Percentiles rank a stretch among this genome's conserved stretches.
These are phyloP conservation scores for Parastagonospora nodorum DNA, from an alignment of 2,329 filamentous ascomycete species.

Conservation along the genomic window DNA sequence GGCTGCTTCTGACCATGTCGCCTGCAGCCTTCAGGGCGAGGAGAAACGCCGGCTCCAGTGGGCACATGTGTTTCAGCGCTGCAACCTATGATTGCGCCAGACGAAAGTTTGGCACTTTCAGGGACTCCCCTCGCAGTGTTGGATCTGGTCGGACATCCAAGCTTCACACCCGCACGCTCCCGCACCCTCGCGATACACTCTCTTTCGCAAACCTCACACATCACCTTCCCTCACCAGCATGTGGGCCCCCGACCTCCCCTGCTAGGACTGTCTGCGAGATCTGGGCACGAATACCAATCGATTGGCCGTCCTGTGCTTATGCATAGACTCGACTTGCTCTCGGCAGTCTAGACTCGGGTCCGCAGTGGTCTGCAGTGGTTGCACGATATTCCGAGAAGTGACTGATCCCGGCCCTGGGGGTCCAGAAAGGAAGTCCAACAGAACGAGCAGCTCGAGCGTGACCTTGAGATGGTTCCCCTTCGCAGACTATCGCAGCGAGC, in stretches of 20 bases:
- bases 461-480: constrained; percentile 30
- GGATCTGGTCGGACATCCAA: constrained; percentile 13
- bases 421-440: constrained; percentile 6
- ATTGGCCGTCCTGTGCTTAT: constrained; percentile 27
- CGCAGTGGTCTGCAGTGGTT: constrained; percentile 27
- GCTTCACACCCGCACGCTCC: constrained; percentile 10
- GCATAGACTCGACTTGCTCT: constrained; percentile 27
- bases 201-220: background rate
- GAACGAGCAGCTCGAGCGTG: constrained; percentile 6
- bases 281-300: background rate
- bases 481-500: constrained; percentile 26
- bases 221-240: constrained; percentile 19
- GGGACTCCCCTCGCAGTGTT: constrained; percentile 7
- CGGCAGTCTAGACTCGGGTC: constrained; percentile 24
- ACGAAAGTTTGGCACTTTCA: constrained; percentile 8
- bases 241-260: constrained; percentile 21
- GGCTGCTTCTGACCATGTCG: constrained; percentile 9
- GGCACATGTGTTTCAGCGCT: constrained; percentile 20
- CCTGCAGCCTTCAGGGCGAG: constrained; percentile 28
- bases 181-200: background rate
- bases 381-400: constrained; percentile 28
- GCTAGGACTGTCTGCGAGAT: constrained; percentile 21
- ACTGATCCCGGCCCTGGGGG: constrained; percentile 20
- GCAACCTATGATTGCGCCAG: constrained; percentile 25
- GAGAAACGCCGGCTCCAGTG: constrained; percentile 21